Base-by-base conservation (phyloP, 1,284 basidiomycete species). In the Moesziomyces aphidis region DNA sequence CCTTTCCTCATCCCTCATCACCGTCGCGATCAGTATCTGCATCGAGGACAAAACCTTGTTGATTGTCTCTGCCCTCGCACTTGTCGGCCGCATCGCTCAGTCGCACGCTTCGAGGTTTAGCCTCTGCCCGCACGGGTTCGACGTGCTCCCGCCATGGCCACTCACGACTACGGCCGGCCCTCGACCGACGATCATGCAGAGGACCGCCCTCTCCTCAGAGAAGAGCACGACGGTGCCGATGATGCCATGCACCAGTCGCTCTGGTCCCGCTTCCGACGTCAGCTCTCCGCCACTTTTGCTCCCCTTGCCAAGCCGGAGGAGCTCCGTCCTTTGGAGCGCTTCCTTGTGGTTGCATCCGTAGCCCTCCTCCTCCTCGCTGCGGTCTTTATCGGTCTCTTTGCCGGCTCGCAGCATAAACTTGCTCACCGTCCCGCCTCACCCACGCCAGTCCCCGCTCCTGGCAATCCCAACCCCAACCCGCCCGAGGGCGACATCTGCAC, bases 351-450 rank as follows among this genome's bases (percentile, higher is more conserved):
- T 17, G 86, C 92, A 50, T 89, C 90, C 0, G 88, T 98, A 63
- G 80, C 93, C 34, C 88, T 97, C 58, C 88, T 98, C 9, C 87
- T 97, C 42, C 87, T 95, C 54, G 90, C 90, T 68, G 91, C 92
- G 22, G 89, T 94, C 23, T 96, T 97, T 85, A 90, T 95, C 72
- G 96, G 96, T 10, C 88, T 99, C 7, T 98, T 96, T 55, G 77
- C 78, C 28, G 75, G 74, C 19, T 76, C 67, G 2, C 80, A 87
- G 86, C 86, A 83, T 82, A 81, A 75, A 83, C 86, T 55, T 83
- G 85, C 46, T 75, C 87, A 61, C 71, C 59, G 64, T 67, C 66
- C 76, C 49, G 54, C 76, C 63, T 42, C 76, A 53, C 63, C 58
- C 3, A 58, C 62, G 8, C 75, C 72, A n/a, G 50, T 51, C 15